Conservation (phyloP, 2,329 filamentous ascomycete genomes). For the Apiospora phragmitis region DNA sequence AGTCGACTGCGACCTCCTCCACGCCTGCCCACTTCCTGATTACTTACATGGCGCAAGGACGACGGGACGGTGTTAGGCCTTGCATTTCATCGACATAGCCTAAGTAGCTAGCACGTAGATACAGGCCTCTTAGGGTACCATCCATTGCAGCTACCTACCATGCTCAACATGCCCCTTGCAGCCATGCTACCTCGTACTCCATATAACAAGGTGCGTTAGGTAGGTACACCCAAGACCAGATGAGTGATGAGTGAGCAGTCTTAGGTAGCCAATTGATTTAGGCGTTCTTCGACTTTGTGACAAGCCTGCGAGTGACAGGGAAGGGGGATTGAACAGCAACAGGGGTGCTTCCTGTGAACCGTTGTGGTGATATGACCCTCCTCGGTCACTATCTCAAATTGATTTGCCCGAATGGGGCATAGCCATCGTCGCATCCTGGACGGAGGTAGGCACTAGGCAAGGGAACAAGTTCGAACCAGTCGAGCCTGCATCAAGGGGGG, state of each 20-base stretch:
- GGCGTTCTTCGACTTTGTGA: background rate
- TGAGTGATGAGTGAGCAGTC: too few species aligned
- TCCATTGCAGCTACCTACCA: background rate
- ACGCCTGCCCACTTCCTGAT: background rate
- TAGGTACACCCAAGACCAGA: background rate
- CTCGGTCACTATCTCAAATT: background rate
- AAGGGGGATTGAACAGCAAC: background rate
- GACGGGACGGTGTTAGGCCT: background rate
- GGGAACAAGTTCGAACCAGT: constrained; percentile 1
- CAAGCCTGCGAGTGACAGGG: background rate
- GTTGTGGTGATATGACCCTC: background rate
- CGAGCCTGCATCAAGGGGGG: constrained; percentile 4
- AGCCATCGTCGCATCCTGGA: constrained; percentile 1
- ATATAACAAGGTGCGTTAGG: background rate
- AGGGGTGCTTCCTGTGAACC: background rate
- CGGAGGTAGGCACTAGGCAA: constrained; percentile 2
- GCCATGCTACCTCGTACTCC: too few species aligned
- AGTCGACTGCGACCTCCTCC: background rate
- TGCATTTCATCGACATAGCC: background rate
- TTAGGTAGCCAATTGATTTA: background rate
- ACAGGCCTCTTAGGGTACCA: background rate
- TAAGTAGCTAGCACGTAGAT: too few species aligned
- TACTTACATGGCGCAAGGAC: background rate
- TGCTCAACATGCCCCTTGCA: too few species aligned
- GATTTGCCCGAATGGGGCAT: constrained; percentile 3